Percentiles rank a stretch among this genome's conserved stretches.
Conservation (phyloP, 202 grass and related monocot genomes). For the Carex arenaria region DNA sequence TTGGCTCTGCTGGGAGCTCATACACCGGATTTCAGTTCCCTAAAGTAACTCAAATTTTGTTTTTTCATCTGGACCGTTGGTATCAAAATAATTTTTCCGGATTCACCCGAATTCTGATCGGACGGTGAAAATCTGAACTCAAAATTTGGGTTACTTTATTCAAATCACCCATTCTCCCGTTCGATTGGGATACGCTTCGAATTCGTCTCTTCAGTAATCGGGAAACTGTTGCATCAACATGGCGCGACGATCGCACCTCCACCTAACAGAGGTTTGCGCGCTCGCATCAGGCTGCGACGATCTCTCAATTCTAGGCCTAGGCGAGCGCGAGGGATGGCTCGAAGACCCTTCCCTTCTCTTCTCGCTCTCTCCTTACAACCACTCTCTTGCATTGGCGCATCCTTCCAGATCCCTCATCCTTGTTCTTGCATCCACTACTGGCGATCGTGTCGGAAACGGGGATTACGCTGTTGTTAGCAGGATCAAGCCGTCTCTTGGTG, state of each 20-base stretch:
- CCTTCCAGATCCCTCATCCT: conserved; percentile 33
- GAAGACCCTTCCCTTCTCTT: conserved; percentile 55
- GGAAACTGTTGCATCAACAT: not conserved
- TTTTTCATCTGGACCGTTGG: too few species aligned
- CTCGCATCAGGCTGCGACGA: conserved; percentile 49
- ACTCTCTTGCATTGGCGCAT: conserved; percentile 53
- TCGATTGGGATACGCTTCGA: too few species aligned
- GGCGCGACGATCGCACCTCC: conserved; percentile 51
- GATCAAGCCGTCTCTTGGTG: conserved; percentile 32
- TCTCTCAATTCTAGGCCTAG: conserved; percentile 42
- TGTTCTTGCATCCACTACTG: conserved; percentile 21
- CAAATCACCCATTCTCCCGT: too few species aligned
- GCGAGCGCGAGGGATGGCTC: conserved; percentile 76
- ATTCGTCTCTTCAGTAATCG: too few species aligned
- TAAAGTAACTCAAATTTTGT: too few species aligned
- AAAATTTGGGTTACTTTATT: too few species aligned
- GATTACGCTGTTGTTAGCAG: conserved; percentile 24
- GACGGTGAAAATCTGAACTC: too few species aligned
- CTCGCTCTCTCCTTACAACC: conserved; percentile 42
- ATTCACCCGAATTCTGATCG: too few species aligned
- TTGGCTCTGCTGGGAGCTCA: too few species aligned
- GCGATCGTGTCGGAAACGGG: not conserved
- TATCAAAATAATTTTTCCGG: too few species aligned
- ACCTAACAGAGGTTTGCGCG: conserved; percentile 68
- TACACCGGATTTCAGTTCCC: too few species aligned